Percentiles rank a stretch among this genome's conserved stretches.
These are phyloP conservation scores for Diaporthe ilicicola DNA, from an alignment of 2,329 filamentous ascomycete species.

Conservation along the genomic window DNA sequence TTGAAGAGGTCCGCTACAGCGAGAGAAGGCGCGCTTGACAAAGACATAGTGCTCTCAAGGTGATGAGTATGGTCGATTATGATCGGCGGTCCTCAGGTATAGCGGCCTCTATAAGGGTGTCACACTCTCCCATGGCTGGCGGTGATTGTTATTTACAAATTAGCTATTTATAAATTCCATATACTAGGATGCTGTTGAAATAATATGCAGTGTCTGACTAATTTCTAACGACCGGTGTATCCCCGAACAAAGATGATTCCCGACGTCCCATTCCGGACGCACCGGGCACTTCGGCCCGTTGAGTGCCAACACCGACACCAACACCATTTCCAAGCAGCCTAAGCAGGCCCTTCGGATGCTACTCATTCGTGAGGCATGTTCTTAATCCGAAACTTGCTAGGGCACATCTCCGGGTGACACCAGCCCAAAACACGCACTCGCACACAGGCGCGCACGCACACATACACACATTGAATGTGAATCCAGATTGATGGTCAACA, in stretches of 20 bases:
- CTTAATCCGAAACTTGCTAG: no score
- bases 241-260: neutral
- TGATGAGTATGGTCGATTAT: neutral
- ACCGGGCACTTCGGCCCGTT: neutral
- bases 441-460: no score
- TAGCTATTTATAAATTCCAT: neutral
- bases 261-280: neutral
- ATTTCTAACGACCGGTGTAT: no score
- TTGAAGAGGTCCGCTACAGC: constrained; percentile 29
- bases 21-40: neutral
- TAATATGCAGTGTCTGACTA: neutral
- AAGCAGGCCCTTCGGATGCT: no score
- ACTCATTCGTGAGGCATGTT: no score
- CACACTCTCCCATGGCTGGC: neutral
- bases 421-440: no score
- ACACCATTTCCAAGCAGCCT: no score
- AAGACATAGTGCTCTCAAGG: neutral
- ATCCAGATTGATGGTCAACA: no score
- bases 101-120: neutral
- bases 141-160: neutral
- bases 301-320: no score
- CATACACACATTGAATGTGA: no score
- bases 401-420: no score
- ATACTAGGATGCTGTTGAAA: neutral
- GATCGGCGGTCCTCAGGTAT: neutral